Base-by-base conservation (phyloP, 73 alveolate genomes). In the Symbiodinium natans region DNA sequence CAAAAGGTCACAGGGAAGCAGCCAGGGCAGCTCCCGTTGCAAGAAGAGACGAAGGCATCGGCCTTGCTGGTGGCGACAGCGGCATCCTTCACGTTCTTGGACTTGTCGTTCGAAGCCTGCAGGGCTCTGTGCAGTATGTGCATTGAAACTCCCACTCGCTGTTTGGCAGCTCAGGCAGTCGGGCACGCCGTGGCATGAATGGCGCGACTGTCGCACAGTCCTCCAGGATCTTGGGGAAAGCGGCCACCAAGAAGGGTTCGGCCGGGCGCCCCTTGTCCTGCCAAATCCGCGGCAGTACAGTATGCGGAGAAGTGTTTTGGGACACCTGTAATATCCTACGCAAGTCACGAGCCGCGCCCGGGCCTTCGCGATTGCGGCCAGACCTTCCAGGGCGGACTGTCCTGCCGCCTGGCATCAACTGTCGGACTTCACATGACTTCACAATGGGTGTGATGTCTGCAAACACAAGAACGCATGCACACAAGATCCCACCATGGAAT, bases 41-140 rank as follows among this genome's bases (percentile, higher is more conserved):
- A 5, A 17, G 15, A 48, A 5, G 19, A 48, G 27, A 27, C 29
- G 27, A 52, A 52, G 1, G 29, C 68, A 27, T 52, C 59, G 90
- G 98, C 74, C 98, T 92, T 92, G 48, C 98, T 74, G 77, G 98
- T 74, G 63, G 98, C 98, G 80, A 74, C 98, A 4, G 98, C 98
- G 10, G 98, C 98, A 71, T 71, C 89, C 82, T 43, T 73, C 36
- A 92, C 98, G 41, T 92, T 92, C 98, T 92, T 92, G 98, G 87
- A 71, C 90, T 92, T 92, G 90, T 92, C 98, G 33, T 74, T 74
- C 77, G 98, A 41, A 33, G 98, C 96, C 96, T 19, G 33, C 75
- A 13, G 21, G 33, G 33, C 21, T 9, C 17, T n/a, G 34, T 59
- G 27, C 75, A n/a, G 33, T 13, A 19, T 19, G 33, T 59, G 33